Evolutionary conservation across 108 stramenopile species (phyloP).

Genomic region (Schizochytrium sp.): DNA sequence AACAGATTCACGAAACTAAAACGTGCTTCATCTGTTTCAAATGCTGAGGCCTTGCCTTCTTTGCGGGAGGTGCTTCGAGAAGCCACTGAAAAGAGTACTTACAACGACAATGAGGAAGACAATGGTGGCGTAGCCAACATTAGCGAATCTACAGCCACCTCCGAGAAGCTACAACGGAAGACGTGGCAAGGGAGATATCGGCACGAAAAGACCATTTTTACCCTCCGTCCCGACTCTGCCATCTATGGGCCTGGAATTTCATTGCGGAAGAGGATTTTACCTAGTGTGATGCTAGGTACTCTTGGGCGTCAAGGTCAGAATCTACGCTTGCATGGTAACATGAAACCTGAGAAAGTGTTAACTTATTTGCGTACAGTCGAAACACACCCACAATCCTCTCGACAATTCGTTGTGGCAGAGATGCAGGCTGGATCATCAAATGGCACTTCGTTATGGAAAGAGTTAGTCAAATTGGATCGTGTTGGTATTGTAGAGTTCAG

Average conservation of each 20-base stretch:
- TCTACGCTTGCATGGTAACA: background rate
- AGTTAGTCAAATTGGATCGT: background rate
- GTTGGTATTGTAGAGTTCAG: conserved; percentile 27
- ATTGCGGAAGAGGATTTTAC: background rate
- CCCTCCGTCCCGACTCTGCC: background rate
- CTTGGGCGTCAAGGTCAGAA: background rate
- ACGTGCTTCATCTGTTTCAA: background rate
- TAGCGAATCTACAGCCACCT: background rate
- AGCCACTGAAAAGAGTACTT: background rate
- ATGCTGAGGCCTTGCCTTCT: background rate
- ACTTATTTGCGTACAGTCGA: background rate
- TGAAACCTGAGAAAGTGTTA: background rate
- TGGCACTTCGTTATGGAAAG: background rate
- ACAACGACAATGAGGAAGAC: background rate
- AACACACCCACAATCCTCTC: conserved; percentile 1
- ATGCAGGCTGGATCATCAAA: background rate
- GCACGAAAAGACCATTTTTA: background rate
- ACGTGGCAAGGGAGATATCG: background rate
- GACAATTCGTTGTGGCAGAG: conserved; percentile 17
- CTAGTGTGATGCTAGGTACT: background rate
- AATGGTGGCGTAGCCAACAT: background rate
- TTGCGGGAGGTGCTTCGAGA: conserved; percentile 26
- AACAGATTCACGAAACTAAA: too few species aligned
- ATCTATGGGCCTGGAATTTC: background rate
- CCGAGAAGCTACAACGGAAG: conserved; percentile 5